These are phyloP conservation scores for Pterocarpus macrocarpus DNA, from an alignment of 306 rosid species.

Conservation along the genomic window DNA sequence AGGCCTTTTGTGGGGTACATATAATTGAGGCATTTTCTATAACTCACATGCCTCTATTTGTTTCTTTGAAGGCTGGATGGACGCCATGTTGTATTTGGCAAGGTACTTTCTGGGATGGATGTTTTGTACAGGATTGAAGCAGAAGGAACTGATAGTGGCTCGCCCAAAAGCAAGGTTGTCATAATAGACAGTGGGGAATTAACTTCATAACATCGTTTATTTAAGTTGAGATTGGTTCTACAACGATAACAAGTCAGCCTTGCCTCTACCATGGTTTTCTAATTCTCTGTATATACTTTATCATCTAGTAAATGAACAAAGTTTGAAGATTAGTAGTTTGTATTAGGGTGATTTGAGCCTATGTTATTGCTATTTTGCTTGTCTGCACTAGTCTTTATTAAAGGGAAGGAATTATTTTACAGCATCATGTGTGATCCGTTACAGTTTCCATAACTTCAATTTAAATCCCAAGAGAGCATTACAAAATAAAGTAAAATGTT, in stretches of 20 bases:
- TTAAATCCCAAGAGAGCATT: constrained; percentile 19
- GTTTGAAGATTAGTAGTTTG: constrained; percentile 3
- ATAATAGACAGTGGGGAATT: constrained; percentile 57
- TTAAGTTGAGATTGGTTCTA: constrained; percentile 16
- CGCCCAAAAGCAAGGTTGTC: constrained; percentile 52
- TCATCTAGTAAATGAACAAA: constrained; percentile 36
- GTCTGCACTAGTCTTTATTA: constrained; percentile 14
- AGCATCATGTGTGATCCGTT: constrained; percentile 25
- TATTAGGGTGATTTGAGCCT: constrained; percentile 23
- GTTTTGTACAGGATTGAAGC: constrained; percentile 59
- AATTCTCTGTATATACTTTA: constrained; percentile 41
- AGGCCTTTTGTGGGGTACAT: background rate
- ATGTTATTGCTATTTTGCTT: constrained; percentile 30
- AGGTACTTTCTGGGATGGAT: constrained; percentile 60
- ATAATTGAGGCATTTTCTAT: background rate
- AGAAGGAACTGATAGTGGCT: constrained; percentile 58
- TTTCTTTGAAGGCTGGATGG: constrained; percentile 80
- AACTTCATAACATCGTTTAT: constrained; percentile 49
- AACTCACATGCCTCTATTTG: constrained; percentile 34
- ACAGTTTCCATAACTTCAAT: background rate
- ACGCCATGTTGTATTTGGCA: constrained; percentile 68
- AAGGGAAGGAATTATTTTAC: background rate
- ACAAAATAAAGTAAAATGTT: background rate
- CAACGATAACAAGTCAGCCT: constrained; percentile 17
- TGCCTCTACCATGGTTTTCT: constrained; percentile 27